Base-by-base conservation (phyloP, 352 stramenopile genomes). In the Globisporangium cederbergense region DNA sequence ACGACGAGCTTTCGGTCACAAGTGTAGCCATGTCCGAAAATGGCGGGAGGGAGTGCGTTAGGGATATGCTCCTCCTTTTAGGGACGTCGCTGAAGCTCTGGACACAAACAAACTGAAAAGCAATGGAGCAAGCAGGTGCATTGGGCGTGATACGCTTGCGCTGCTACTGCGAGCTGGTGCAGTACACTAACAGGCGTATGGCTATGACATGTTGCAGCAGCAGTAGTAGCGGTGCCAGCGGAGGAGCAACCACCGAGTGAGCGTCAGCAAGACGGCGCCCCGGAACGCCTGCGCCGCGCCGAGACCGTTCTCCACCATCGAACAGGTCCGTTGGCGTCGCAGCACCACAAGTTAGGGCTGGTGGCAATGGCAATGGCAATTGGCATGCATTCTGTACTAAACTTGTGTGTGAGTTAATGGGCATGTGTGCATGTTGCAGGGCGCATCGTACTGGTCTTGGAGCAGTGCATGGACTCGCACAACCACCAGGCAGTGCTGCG, bases 401-500 rank as follows among this genome's bases (percentile, higher is more conserved):
- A 16, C 2, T 18, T 28, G 11, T 32, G 4, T 34, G 22, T 32
- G 28, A 28, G 8, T 10, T 43, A 25, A 25, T 32, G 1, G 22
- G 16, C 14, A 7, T 45, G 6, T 16, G 16, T 56, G n/a, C 36
- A 42, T 22, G n/a, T 5, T 40, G 46, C 16, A 78, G 71, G 78
- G 9, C 78, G 83, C 42, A 71, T 93, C 53, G 74, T 91, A 54
- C 73, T 95, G 32, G 86, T 95, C 54, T 68, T 95, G 57, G 83
- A 95, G 73, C 80, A 89, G 50, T 87, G 83, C 51, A 87, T 88
- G 77, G 79, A 93, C 75, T 85, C 81, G 28, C 81, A 93, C 66
- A 90, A 97, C 65, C 89, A 97, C 71, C 83, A 96, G 58, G 87
- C 91, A 40, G 89, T 97, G 65, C 79, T 98, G 60, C 88, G 91